phyloP scores from a whole-genome alignment of 2,329 filamentous ascomycete species.

The Ilyonectria destructans region DNA sequence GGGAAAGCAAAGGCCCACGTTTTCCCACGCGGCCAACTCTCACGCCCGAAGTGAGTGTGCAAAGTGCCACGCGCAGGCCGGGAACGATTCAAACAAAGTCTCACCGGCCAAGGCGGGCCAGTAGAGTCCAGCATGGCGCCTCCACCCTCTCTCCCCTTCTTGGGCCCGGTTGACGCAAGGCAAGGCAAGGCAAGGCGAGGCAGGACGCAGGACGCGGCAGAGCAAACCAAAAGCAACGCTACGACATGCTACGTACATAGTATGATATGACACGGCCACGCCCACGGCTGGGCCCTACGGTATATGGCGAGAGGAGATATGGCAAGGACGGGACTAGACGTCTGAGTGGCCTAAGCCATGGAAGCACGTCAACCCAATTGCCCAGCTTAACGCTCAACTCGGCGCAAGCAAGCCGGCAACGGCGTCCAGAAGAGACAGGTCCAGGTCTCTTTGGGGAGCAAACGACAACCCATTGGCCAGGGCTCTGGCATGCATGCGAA shows the following conservation, averaged over 20 bases:
- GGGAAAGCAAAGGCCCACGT: constrained; percentile 5
- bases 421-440: neutral
- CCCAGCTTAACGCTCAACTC: neutral
- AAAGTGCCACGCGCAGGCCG: constrained; percentile 25
- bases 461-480: constrained; percentile 23
- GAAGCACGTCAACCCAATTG: neutral
- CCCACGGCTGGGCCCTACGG: neutral
- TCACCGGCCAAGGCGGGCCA: neutral
- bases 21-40: constrained; percentile 9
- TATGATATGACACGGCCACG: constrained; percentile 3
- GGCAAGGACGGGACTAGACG: neutral
- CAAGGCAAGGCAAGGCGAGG: constrained; percentile 3
- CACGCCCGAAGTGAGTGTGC: constrained; percentile 9
- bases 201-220: neutral
- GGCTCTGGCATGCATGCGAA: constrained; percentile 25
- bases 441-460: neutral
- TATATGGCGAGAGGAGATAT: neutral
- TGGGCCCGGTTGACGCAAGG: constrained; percentile 12
- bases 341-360: neutral
- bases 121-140: constrained; percentile 3
- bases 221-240: neutral
- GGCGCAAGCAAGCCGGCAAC: neutral
- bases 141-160: neutral
- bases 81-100: neutral
- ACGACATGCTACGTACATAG: neutral